Conservation (phyloP, 169 alveolate species). For the Plasmodium cynomolgi region DNA sequence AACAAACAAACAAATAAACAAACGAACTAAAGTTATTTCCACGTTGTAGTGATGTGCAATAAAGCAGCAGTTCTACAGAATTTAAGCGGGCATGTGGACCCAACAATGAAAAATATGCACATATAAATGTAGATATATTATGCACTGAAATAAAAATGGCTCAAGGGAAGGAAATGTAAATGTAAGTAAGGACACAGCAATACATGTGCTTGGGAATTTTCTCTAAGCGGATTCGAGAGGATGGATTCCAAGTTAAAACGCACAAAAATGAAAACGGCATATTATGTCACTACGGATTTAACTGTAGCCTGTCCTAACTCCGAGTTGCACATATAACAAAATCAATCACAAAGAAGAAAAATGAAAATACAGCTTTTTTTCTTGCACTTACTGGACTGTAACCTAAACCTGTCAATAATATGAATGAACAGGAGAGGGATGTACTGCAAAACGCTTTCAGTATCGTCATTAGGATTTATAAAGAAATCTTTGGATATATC, state of each 20-base stretch:
- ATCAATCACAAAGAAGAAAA: background rate
- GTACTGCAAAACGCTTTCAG: slow-evolving; percentile 27
- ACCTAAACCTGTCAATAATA: slow-evolving; percentile 51
- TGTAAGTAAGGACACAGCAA: background rate
- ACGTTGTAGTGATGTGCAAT: background rate
- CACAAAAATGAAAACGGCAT: background rate
- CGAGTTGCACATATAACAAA: background rate
- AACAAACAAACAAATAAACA: no score
- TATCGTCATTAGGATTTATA: slow-evolving; percentile 61
- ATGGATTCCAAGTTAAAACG: background rate
- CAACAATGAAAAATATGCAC: background rate
- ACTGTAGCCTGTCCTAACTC: background rate
- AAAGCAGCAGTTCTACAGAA: background rate
- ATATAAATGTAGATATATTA: background rate
- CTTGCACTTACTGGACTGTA: slow-evolving; percentile 44
- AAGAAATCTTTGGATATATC: slow-evolving; percentile 47
- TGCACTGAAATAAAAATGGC: background rate
- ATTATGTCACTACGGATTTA: background rate
- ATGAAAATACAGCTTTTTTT: background rate
- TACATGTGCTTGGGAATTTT: background rate
- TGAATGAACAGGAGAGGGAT: slow-evolving; percentile 61
- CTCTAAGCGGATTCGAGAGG: background rate
- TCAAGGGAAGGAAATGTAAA: background rate
- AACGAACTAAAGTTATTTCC: no score
- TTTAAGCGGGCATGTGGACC: background rate